phyloP scores from a whole-genome alignment of 306 rosid genomes.

The Alnus rubra region DNA sequence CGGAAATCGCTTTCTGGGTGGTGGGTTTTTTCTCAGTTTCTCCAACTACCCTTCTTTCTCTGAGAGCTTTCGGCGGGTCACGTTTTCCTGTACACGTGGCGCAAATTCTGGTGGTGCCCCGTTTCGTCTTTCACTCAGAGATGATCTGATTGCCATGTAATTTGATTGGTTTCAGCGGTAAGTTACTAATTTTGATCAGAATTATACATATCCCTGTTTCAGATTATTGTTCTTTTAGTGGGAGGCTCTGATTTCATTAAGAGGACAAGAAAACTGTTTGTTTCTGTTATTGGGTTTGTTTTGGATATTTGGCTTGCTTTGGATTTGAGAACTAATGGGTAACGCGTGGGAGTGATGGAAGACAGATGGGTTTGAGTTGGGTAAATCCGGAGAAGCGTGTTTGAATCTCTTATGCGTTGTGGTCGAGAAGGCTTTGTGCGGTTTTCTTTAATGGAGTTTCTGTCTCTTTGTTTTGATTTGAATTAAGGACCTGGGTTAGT shows the following conservation, averaged over 20 bases:
- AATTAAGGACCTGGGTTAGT: conserved; percentile 30
- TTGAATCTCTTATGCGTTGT: conserved; percentile 24
- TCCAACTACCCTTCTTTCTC: conserved; percentile 18
- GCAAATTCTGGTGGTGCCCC: conserved; percentile 19
- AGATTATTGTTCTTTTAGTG: conserved; percentile 20
- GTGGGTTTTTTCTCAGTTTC: conserved; percentile 20
- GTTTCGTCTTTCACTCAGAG: conserved; percentile 9
- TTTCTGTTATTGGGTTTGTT: conserved; percentile 16
- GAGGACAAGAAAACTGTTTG: conserved; percentile 1
- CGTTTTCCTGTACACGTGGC: conserved; percentile 41
- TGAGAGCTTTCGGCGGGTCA: conserved; percentile 22
- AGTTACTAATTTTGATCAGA: conserved; percentile 26
- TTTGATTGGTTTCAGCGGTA: conserved; percentile 28
- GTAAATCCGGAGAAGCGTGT: conserved; percentile 21
- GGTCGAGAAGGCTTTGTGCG: conserved; percentile 24
- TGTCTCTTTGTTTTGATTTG: conserved; percentile 3
- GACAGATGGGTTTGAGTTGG: conserved; percentile 38
- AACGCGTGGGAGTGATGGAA: conserved; percentile 28
- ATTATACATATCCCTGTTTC: conserved; percentile 24
- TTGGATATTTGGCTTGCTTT: conserved; percentile 27
- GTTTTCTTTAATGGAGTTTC: conserved; percentile 17
- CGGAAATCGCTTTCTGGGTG: conserved; percentile 41
- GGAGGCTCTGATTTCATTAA: conserved; percentile 22
- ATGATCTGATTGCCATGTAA: conserved; percentile 34
- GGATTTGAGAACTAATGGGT: conserved; percentile 30